Evolutionary conservation across 352 stramenopile genomes (phyloP).

Genomic region (Phytophthora sp.): DNA sequence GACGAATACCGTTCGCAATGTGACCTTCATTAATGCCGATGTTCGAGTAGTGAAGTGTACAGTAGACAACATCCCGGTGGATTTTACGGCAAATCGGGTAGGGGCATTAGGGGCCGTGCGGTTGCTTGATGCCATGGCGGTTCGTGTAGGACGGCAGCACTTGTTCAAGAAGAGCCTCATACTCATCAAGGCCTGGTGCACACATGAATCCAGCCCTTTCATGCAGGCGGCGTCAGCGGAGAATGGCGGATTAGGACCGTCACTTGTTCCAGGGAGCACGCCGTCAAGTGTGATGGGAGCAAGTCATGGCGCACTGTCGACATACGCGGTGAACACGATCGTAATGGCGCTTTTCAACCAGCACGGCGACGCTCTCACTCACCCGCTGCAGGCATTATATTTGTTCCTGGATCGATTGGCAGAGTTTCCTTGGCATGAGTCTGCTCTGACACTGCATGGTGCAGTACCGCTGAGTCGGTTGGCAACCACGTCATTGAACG

Average conservation of each 20-base stretch:
- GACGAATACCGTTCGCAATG: conserved; percentile 84
- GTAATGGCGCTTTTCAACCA: conserved; percentile 91
- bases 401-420: conserved; percentile 87
- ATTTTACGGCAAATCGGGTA: conserved; percentile 88
- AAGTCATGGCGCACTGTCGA: conserved; percentile 81
- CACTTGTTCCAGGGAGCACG: conserved; percentile 12
- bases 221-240: conserved; percentile 35
- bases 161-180: conserved; percentile 91
- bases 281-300: conserved; percentile 75
- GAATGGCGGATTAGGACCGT: conserved; percentile 11
- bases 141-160: conserved; percentile 74
- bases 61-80: conserved; percentile 90
- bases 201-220: conserved; percentile 83
- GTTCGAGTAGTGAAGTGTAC: conserved; percentile 91
- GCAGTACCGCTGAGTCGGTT: conserved; percentile 63
- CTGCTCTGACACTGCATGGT: conserved; percentile 81
- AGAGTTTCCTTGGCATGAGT: conserved; percentile 88
- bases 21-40: conserved; percentile 91
- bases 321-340: conserved; percentile 90
- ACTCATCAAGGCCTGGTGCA: conserved; percentile 91
- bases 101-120: conserved; percentile 78
- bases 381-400: conserved; percentile 84
- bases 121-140: conserved; percentile 88
- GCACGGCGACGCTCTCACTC: conserved; percentile 66
- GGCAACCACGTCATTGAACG: conserved; percentile 46